A percentile compares a stretch with the other conserved stretches of the same genome.
phyloP scores from a whole-genome alignment of 169 alveolate genomes.

The Cryptosporidium meleagridis region DNA sequence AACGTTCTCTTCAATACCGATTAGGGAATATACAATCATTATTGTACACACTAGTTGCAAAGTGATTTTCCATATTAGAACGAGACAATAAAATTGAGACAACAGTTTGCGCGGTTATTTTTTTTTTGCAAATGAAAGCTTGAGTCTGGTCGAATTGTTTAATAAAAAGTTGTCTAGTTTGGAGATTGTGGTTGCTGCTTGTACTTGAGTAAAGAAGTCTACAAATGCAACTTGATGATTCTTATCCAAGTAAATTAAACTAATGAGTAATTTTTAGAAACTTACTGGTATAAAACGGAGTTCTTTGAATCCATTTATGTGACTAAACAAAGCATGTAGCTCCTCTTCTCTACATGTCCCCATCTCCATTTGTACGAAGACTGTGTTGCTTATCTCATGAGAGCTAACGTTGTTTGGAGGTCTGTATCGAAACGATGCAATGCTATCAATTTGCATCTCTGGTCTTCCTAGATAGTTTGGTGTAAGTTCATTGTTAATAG shows the following conservation, averaged over 20 bases:
- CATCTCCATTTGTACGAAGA: constrained; percentile 26
- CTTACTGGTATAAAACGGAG: constrained; percentile 64
- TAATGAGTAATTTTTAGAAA: not conserved
- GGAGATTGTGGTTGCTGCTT: constrained; percentile 40
- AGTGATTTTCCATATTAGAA: not conserved
- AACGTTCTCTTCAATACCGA: constrained; percentile 53
- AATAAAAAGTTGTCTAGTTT: not conserved
- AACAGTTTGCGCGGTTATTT: not conserved
- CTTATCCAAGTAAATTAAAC: not conserved
- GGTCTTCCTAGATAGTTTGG: not conserved
- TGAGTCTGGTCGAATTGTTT: constrained; percentile 9
- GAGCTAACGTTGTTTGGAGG: not conserved
- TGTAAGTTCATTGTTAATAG: not conserved
- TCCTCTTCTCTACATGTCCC: constrained; percentile 47
- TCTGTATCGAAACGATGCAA: not conserved
- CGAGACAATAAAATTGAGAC: constrained; percentile 8
- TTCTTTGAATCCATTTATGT: constrained; percentile 26
- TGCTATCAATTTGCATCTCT: not conserved
- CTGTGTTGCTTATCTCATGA: not conserved
- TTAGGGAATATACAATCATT: not conserved
- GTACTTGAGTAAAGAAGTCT: constrained; percentile 35
- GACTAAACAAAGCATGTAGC: not conserved
- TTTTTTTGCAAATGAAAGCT: constrained; percentile 54
- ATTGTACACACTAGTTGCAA: constrained; percentile 75
- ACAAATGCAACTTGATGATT: constrained; percentile 65